A percentile compares a stretch with the other conserved stretches of the same genome.
Conservation (phyloP, 345 rosid species). For the Schrenkiella parvula region DNA sequence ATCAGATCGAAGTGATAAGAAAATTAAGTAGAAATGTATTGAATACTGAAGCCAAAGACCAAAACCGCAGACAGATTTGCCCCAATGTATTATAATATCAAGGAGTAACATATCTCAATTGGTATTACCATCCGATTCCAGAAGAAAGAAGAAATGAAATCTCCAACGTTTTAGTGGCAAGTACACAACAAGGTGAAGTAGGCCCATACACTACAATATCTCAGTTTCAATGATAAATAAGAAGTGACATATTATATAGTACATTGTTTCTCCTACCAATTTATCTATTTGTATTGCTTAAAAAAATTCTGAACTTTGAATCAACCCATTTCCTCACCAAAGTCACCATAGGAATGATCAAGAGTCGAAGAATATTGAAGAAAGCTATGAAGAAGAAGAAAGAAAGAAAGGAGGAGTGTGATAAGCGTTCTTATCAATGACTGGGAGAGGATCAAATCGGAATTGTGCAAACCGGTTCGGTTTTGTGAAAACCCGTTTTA, state of each 20-base stretch:
- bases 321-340: no score
- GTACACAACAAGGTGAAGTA: no score
- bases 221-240: neutral
- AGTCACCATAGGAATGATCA: no score
- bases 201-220: neutral
- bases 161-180: no score
- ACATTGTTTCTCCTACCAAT: no score
- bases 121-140: neutral
- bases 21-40: neutral
- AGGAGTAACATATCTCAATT: neutral
- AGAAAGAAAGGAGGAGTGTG: no score
- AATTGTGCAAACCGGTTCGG: constrained; percentile 5
- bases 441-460: neutral
- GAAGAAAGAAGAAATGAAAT: neutral
- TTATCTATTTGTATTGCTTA: no score
- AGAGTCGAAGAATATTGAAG: no score
- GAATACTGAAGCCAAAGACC: neutral
- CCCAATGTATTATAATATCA: neutral
- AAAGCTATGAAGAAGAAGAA: no score
- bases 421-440: no score
- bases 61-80: neutral
- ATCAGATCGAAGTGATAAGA: neutral
- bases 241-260: neutral
- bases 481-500: neutral
- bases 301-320: no score